A percentile compares a stretch with the other conserved stretches of the same genome.
Conservation (phyloP, 139 green algal genomes). For the Closterium sp. region DNA sequence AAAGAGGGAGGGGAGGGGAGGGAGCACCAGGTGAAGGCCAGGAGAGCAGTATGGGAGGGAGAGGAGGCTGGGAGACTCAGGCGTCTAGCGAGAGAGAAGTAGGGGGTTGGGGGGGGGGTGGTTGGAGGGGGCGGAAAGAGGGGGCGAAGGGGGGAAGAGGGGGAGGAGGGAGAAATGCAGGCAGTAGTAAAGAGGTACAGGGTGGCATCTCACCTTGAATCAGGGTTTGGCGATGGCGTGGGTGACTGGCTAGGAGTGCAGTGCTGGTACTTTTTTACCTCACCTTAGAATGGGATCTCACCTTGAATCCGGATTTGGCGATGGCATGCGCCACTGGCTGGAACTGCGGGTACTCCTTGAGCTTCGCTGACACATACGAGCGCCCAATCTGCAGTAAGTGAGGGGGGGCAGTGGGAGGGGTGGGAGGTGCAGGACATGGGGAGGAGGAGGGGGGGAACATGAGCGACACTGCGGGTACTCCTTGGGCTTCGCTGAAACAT, state of each 20-base stretch:
- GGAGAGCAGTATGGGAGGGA: neutral
- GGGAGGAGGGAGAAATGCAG: too few species aligned
- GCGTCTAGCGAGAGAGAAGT: neutral
- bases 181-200: neutral
- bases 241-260: slow-evolving; percentile 30
- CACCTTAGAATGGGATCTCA: too few species aligned
- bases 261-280: slow-evolving; percentile 35
- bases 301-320: slow-evolving; percentile 44
- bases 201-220: slow-evolving; percentile 20
- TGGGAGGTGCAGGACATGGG: neutral
- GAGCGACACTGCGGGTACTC: neutral
- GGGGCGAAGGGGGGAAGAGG: too few species aligned
- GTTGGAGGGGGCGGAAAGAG: too few species aligned
- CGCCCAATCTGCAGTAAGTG: slow-evolving; percentile 10
- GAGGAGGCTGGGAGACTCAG: neutral
- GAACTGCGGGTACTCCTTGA: slow-evolving; percentile 43
- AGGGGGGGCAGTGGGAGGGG: neutral
- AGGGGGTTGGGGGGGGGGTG: too few species aligned
- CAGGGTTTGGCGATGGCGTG: slow-evolving; percentile 36
- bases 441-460: neutral
- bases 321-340: slow-evolving; percentile 32
- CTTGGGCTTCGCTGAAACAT: too few species aligned
- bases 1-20: neutral
- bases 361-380: slow-evolving; percentile 23
- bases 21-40: neutral